These are phyloP conservation scores for Marasmius sp. DNA, from an alignment of 1,284 basidiomycete species.

Conservation along the genomic window DNA sequence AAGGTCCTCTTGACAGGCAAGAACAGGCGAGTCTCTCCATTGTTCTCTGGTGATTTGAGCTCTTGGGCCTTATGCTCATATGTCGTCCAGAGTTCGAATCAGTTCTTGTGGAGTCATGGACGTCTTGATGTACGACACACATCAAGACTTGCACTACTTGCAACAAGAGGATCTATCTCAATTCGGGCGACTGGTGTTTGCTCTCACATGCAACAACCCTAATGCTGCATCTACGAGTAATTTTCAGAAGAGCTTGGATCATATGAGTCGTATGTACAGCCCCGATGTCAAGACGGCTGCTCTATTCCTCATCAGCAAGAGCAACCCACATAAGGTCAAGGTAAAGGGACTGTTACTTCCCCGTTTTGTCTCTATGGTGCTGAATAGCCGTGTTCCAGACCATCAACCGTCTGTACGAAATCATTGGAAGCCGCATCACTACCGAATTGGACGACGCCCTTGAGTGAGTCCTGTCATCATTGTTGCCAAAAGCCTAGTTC, in stretches of 20 bases:
- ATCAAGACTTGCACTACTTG: constrained; percentile 55
- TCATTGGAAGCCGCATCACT: constrained; percentile 74
- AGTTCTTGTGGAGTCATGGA: constrained; percentile 85
- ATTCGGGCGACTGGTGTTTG: constrained; percentile 85
- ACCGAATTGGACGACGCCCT: constrained; percentile 85
- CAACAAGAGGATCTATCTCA: constrained; percentile 90
- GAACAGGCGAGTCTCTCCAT: constrained; percentile 63
- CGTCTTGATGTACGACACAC: constrained; percentile 75
- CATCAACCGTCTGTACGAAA: constrained; percentile 79
- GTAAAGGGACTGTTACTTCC: neutral
- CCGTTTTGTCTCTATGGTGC: neutral
- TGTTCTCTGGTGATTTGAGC: constrained; percentile 6
- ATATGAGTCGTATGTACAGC: constrained; percentile 75
- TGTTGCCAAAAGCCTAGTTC: constrained; percentile 1
- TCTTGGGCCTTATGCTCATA: neutral
- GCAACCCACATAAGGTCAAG: constrained; percentile 59
- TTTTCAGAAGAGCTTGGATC: constrained; percentile 77
- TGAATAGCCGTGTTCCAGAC: constrained; percentile 43
- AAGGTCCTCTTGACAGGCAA: constrained; percentile 90
- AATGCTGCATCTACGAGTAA: constrained; percentile 60
- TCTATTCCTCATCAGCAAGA: constrained; percentile 77
- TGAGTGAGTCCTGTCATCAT: constrained; percentile 46
- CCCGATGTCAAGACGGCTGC: constrained; percentile 82
- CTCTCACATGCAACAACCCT: constrained; percentile 73
- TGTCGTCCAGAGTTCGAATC: constrained; percentile 61